A percentile compares a stretch with the other conserved stretches of the same genome.
phyloP scores from a whole-genome alignment of 2,329 filamentous ascomycete species.

The Fusarium cicatricum region DNA sequence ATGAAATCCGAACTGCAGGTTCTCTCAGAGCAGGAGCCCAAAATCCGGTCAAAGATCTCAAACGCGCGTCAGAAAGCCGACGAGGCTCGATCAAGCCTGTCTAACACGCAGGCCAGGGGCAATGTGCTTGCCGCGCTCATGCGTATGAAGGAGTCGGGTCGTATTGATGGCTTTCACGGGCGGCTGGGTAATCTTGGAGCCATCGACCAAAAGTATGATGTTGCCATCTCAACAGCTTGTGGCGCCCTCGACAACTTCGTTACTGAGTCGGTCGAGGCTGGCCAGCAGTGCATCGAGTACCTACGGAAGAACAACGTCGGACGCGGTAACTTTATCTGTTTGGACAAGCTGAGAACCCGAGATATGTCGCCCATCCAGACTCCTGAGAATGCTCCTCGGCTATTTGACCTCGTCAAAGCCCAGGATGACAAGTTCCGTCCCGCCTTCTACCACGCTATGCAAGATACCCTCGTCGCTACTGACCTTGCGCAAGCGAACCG shows the following conservation, averaged over 20 bases:
- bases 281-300: conserved; percentile 98
- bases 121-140: conserved; percentile 92
- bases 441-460: conserved; percentile 94
- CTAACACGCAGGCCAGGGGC: conserved; percentile 89
- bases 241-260: conserved; percentile 94
- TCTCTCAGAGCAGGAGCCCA: conserved; percentile 79
- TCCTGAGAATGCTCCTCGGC: conserved; percentile 87
- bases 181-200: conserved; percentile 92
- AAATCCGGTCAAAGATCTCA: conserved; percentile 84
- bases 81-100: conserved; percentile 89
- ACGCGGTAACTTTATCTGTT: conserved; percentile 94
- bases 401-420: conserved; percentile 91
- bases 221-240: conserved; percentile 98
- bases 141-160: conserved; percentile 93
- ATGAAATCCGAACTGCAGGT: conserved; percentile 77
- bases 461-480: conserved; percentile 92
- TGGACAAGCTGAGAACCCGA: conserved; percentile 83
- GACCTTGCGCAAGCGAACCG: conserved; percentile 96
- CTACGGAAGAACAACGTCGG: conserved; percentile 97
- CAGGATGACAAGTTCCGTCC: conserved; percentile 88
- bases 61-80: conserved; percentile 93
- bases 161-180: conserved; percentile 97
- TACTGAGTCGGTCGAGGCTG: conserved; percentile 93
- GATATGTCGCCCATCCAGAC: conserved; percentile 85
- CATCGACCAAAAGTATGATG: conserved; percentile 93